phyloP scores from a whole-genome alignment of 768 basidiomycete species.

The Suillus plorans region DNA sequence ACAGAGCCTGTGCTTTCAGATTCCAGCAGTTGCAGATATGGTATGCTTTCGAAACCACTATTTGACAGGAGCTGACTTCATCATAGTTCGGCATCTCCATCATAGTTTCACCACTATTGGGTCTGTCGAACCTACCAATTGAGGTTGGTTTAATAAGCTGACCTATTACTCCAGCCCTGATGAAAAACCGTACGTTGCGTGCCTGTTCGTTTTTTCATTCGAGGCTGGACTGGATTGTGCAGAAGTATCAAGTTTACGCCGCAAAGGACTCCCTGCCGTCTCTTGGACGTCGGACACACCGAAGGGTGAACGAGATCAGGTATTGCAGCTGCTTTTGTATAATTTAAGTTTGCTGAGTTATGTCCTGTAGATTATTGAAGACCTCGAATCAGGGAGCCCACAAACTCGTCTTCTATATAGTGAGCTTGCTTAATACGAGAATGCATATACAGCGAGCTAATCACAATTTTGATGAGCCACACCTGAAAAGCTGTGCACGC shows the following conservation, averaged over 20 bases:
- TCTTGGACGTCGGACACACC: slow-evolving; percentile 69
- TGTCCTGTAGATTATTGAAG: slow-evolving; percentile 52
- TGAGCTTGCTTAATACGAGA: slow-evolving; percentile 31
- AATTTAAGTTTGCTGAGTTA: not conserved
- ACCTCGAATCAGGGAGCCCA: slow-evolving; percentile 60
- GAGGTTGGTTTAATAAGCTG: not conserved
- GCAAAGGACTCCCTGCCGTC: slow-evolving; percentile 54
- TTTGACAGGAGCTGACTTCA: not conserved
- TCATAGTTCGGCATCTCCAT: slow-evolving; percentile 68
- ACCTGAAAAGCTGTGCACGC: slow-evolving; percentile 66
- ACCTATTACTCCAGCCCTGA: slow-evolving; percentile 51
- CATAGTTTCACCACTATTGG: slow-evolving; percentile 75
- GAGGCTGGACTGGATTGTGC: slow-evolving; percentile 3
- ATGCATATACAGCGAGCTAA: not conserved
- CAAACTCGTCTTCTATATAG: slow-evolving; percentile 68
- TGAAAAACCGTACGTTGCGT: slow-evolving; percentile 68
- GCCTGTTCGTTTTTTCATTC: not conserved
- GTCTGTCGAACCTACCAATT: slow-evolving; percentile 36
- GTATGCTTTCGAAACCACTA: slow-evolving; percentile 29
- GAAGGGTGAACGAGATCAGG: slow-evolving; percentile 52
- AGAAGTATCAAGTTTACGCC: slow-evolving; percentile 67
- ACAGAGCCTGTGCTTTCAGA: slow-evolving; percentile 83
- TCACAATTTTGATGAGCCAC: slow-evolving; percentile 48
- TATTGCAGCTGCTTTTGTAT: slow-evolving; percentile 20
- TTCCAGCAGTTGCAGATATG: slow-evolving; percentile 69